Percentiles rank a stretch among this genome's conserved stretches.
Evolutionary conservation across 352 stramenopile genomes (phyloP).

Genomic region (Pythium guiyangense): DNA sequence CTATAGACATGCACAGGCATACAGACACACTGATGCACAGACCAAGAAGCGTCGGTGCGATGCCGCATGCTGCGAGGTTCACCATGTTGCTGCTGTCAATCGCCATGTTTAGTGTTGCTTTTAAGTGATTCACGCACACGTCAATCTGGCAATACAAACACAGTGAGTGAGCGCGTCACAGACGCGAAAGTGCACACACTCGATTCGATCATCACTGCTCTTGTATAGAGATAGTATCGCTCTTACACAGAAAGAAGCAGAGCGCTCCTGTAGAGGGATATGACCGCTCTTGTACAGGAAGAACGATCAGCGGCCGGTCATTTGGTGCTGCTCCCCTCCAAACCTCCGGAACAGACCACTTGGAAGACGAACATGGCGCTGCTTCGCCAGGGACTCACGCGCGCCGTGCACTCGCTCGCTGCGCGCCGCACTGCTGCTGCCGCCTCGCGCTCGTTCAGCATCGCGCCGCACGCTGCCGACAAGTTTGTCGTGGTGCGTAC

Average conservation of each 20-base stretch:
- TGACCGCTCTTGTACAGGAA: too few relatives aligned
- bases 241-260: too few relatives aligned
- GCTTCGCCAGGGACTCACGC: slow-evolving; percentile 45
- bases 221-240: too few relatives aligned
- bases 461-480: slow-evolving; percentile 58
- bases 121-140: neutral
- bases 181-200: too few relatives aligned
- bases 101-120: too few relatives aligned
- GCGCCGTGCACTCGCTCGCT: slow-evolving; percentile 18
- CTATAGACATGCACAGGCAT: neutral
- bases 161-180: too few relatives aligned
- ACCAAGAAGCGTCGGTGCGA: slow-evolving; percentile 61
- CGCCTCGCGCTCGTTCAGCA: slow-evolving; percentile 33
- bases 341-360: slow-evolving; percentile 25
- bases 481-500: slow-evolving; percentile 77
- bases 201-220: too few relatives aligned
- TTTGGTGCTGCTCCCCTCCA: neutral
- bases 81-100: slow-evolving; percentile 16
- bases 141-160: too few relatives aligned
- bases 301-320: too few relatives aligned
- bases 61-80: slow-evolving; percentile 41
- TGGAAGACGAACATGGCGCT: slow-evolving; percentile 39
- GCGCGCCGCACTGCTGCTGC: slow-evolving; percentile 24
- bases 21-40: neutral
- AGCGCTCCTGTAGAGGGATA: too few relatives aligned